Base-by-base conservation (phyloP, 345 rosid species). In the Camelina hispida region DNA sequence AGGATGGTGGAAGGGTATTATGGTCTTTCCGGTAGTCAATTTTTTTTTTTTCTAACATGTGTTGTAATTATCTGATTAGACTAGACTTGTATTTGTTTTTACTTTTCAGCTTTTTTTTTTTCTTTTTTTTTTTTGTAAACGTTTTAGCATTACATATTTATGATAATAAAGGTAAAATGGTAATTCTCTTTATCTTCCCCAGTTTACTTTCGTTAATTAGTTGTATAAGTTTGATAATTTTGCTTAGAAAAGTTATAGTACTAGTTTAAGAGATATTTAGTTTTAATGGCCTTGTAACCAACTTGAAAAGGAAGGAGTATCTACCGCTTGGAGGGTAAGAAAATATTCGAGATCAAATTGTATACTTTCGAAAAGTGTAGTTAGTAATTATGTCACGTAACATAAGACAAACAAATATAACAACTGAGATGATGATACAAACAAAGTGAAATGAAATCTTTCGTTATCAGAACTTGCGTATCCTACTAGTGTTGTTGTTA, bases 1-100 rank as follows among this genome's bases (percentile, higher is more conserved):
- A 42, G 15, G 28, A 51, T 17, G 73, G 32, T 1, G 2, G 15
- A 75, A 68, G 79, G 79, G 55, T 20, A 59, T 18, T 67, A 59
- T 68, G 0, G 62, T 54, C 62, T 68, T 25, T 20, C 18, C 9
- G 1, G 7, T 53, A 2, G 59, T 56, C 42, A 12, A 14, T 32
- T 16, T 48, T 43, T 9, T 17, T 64, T 58, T 17, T 7, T 28
- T 64, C 32, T 18, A 18, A 69, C 43, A 32, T 20, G 57, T 69
- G 34, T 57, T 66, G 13, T 43, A 6, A 14, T 65, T 53, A 46
- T 54, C 25, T 68, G 28, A 43, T 16, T 37, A 20, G 9, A 43
- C 23, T 37, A 20, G 9, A 5, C 28, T 17, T 53, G 55, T 25
- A 6, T 32, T 65, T 50, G 46, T 50, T 34, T 50, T 8, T 6